Evolutionary conservation across 768 basidiomycete genomes (phyloP).

Genomic region (Pleurotus salmoneostramineus): DNA sequence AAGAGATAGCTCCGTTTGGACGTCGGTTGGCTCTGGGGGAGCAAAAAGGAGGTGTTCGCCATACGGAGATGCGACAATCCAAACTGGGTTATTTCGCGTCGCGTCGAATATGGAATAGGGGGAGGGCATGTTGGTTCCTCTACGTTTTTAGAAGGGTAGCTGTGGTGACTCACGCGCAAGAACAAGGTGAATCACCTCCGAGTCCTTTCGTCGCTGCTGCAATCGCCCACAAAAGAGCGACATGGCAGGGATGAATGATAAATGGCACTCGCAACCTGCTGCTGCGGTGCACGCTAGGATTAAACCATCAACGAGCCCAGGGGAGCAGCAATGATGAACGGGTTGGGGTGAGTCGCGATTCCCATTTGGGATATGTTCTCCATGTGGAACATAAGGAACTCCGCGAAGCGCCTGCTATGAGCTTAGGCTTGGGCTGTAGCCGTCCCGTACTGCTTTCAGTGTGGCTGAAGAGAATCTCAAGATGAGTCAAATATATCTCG

Average conservation of each 20-base stretch:
- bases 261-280: background rate
- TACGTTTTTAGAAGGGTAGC: background rate
- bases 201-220: too few relatives aligned
- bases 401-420: background rate
- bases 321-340: too few relatives aligned
- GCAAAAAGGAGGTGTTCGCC: background rate
- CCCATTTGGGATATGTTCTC: background rate
- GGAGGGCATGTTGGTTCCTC: background rate
- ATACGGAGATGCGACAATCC: background rate
- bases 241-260: background rate
- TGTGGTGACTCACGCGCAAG: background rate
- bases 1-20: background rate
- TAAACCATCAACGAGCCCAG: too few relatives aligned
- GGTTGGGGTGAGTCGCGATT: background rate
- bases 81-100: too few relatives aligned
- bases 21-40: slow-evolving; percentile 2
- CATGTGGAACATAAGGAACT: background rate
- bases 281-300: too few relatives aligned
- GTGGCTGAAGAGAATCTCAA: background rate
- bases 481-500: background rate
- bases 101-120: background rate
- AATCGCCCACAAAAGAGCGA: too few relatives aligned
- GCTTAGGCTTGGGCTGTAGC: background rate
- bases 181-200: background rate
- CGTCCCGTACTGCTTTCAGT: background rate